Evolutionary conservation across 2,329 filamentous ascomycete genomes (phyloP).

Genomic region (Colletotrichum navitas): DNA sequence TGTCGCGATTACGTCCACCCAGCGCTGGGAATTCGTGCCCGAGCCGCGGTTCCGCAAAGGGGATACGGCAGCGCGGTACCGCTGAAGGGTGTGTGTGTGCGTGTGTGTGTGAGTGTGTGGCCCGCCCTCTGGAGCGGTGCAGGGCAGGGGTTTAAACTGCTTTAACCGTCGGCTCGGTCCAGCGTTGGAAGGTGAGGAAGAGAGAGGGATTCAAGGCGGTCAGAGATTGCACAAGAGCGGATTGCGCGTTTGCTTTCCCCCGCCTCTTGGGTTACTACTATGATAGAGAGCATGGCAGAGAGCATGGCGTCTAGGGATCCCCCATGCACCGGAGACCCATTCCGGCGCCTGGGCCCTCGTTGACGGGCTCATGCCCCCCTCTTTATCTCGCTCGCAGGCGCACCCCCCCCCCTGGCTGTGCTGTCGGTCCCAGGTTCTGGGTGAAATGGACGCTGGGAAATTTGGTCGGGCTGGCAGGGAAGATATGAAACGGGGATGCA

Average conservation of each 20-base stretch:
- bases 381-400: background rate
- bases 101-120: too few species aligned
- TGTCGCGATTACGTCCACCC: background rate
- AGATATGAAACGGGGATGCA: conserved; percentile 28
- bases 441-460: conserved; percentile 13
- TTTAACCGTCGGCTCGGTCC: conserved; percentile 17
- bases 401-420: background rate
- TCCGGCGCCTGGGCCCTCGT: conserved; percentile 29
- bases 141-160: background rate
- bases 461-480: background rate
- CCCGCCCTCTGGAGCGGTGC: too few species aligned
- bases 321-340: conserved; percentile 28
- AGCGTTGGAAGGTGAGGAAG: background rate
- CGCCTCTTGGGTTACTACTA: conserved; percentile 3
- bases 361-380: background rate
- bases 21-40: too few species aligned
- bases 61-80: conserved; percentile 28
- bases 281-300: background rate
- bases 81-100: background rate
- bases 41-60: conserved; percentile 22
- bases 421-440: background rate
- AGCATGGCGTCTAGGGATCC: background rate
- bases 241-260: background rate
- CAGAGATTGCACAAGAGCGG: background rate
- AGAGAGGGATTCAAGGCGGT: background rate